Conservation (phyloP, 306 rosid genomes). For the Betula pendula region DNA sequence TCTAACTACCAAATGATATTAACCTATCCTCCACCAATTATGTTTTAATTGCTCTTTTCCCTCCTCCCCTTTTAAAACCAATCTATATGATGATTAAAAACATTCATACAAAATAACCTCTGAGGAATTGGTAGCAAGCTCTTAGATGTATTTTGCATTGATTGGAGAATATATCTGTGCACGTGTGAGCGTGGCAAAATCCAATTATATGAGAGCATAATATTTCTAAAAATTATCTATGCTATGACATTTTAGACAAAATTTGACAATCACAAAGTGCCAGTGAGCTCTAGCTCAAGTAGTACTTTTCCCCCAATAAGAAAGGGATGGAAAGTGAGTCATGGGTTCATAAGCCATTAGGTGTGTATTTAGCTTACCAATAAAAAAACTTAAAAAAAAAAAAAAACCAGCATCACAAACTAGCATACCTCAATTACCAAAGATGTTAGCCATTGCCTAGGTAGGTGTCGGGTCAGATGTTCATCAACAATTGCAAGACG, state of each 20-base stretch:
- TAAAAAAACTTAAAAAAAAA: background rate
- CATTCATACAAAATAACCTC: background rate
- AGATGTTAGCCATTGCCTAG: constrained; percentile 83
- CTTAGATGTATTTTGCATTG: background rate
- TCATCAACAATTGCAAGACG: constrained; percentile 94
- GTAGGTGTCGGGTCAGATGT: constrained; percentile 84
- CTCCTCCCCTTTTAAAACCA: too few relatives aligned
- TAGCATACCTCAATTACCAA: constrained; percentile 64
- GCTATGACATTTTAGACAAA: background rate
- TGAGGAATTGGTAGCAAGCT: background rate
- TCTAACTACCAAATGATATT: too few relatives aligned
- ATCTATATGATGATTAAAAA: too few relatives aligned
- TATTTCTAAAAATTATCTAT: background rate
- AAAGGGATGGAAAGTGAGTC: background rate
- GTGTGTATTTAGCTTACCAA: background rate
- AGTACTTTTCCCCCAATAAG: background rate
- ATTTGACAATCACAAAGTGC: background rate
- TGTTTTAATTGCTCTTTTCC: too few relatives aligned
- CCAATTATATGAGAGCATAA: background rate
- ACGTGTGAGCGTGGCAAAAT: background rate
- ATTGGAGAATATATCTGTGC: background rate
- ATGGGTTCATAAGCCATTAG: background rate
- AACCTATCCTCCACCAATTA: too few relatives aligned
- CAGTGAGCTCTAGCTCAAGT: background rate
- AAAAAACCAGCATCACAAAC: constrained; percentile 15